A percentile compares a stretch with the other conserved stretches of the same genome.
Evolutionary conservation across 2,329 filamentous ascomycete species (phyloP).

Genomic region (Trichoderma citrinoviride): DNA sequence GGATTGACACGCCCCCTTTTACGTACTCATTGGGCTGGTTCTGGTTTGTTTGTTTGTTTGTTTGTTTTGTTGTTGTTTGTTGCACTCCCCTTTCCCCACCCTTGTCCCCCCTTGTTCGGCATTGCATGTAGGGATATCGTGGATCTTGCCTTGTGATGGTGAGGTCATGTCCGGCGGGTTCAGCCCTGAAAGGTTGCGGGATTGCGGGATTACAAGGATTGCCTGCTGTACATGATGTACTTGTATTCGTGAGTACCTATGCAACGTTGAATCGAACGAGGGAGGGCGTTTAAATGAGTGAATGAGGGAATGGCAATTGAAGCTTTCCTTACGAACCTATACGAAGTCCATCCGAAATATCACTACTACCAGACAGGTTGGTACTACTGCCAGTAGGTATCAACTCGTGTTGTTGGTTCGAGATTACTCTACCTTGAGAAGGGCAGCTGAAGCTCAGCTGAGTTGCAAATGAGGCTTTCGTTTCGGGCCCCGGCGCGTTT

Average conservation of each 20-base stretch:
- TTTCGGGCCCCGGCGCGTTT: conserved; percentile 12
- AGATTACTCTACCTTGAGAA: no score
- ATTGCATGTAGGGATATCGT: neutral
- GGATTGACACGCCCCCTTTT: neutral
- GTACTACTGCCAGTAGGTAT: no score
- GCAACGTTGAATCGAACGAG: no score
- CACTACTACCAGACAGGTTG: no score
- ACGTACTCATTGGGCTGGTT: no score
- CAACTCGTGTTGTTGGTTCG: no score
- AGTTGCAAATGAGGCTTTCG: conserved; percentile 8
- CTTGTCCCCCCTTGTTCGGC: neutral
- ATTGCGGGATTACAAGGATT: neutral
- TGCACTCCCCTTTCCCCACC: no score
- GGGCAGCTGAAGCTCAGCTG: neutral
- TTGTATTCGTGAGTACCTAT: no score
- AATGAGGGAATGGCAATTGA: no score
- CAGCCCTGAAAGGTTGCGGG: neutral
- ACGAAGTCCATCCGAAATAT: neutral
- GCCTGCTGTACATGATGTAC: no score
- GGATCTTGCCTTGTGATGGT: neutral
- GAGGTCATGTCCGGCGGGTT: neutral
- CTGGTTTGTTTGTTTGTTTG: no score
- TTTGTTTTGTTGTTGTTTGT: neutral
- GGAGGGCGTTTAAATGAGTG: no score
- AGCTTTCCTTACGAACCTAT: neutral